These are phyloP conservation scores for Monascus ruber DNA, from an alignment of 2,329 filamentous ascomycete species.

Conservation along the genomic window DNA sequence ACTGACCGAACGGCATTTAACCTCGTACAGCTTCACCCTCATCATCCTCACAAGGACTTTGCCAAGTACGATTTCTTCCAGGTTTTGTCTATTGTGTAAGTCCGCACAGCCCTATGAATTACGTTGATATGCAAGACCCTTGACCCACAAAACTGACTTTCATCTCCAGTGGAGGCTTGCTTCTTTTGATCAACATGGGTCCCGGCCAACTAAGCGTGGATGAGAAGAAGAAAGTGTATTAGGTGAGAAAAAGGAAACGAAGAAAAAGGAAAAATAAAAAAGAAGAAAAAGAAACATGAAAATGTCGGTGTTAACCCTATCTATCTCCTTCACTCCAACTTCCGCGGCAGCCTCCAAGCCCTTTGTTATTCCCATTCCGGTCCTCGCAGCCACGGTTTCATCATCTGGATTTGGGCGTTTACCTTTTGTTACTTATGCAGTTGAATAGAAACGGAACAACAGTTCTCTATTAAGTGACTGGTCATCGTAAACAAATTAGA, in stretches of 20 bases:
- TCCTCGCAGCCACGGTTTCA: no score
- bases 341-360: no score
- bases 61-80: conserved; percentile 99
- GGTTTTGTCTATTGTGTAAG: conserved; percentile 89
- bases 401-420: no score
- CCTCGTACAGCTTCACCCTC: conserved; percentile 65
- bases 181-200: conserved; percentile 96
- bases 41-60: conserved; percentile 99
- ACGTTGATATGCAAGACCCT: conserved; percentile 1
- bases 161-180: conserved; percentile 60
- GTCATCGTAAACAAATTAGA: no score
- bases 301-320: no score
- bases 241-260: conserved; percentile 12
- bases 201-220: conserved; percentile 96
- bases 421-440: no score
- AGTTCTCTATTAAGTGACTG: no score
- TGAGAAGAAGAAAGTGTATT: conserved; percentile 99
- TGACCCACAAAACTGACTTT: conserved; percentile 8
- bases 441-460: no score
- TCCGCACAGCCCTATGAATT: conserved; percentile 7
- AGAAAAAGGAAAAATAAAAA: background rate
- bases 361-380: no score
- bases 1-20: conserved; percentile 8
- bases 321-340: no score
- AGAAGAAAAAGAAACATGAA: no score